These are phyloP conservation scores for Taphrina deformans DNA, from an alignment of 1,139 yeast species.

Conservation along the genomic window DNA sequence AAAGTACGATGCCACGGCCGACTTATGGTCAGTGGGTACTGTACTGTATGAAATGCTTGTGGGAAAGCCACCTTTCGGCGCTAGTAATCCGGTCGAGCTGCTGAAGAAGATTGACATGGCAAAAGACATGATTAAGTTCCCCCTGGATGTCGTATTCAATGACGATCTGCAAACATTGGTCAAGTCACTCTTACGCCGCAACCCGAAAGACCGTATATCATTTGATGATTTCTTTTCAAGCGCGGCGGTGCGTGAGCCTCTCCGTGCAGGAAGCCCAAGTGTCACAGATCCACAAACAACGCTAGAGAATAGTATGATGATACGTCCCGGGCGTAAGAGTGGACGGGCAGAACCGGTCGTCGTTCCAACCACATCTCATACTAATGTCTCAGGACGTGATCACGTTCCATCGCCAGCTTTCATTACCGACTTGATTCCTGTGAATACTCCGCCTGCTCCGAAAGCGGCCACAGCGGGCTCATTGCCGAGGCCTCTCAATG, in stretches of 20 bases:
- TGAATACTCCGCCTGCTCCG: slow-evolving; percentile 22
- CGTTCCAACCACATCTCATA: neutral
- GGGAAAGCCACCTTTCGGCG: slow-evolving; percentile 93
- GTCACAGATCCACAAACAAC: neutral
- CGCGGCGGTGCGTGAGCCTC: neutral
- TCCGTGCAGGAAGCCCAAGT: neutral
- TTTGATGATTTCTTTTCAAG: slow-evolving; percentile 75
- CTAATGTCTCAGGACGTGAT: neutral
- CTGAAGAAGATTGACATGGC: slow-evolving; percentile 79
- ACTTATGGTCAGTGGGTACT: slow-evolving; percentile 97
- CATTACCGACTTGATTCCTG: slow-evolving; percentile 31
- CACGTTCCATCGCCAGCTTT: slow-evolving; percentile 45
- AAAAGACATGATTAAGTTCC: slow-evolving; percentile 74
- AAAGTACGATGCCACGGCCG: slow-evolving; percentile 95
- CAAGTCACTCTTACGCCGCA: slow-evolving; percentile 71
- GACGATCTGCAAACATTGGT: slow-evolving; percentile 69
- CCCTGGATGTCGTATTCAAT: slow-evolving; percentile 55
- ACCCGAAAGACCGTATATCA: slow-evolving; percentile 83
- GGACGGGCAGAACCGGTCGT: slow-evolving; percentile 7
- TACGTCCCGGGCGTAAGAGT: neutral
- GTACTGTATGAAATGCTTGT: slow-evolving; percentile 92
- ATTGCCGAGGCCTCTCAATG: neutral
- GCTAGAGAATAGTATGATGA: slow-evolving; percentile 18
- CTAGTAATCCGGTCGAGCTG: slow-evolving; percentile 86
- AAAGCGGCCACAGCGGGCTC: neutral